Percentiles rank a stretch among this genome's conserved stretches.
These are phyloP conservation scores for Lasiosphaeria miniovina DNA, from an alignment of 495 filamentous ascomycete species.

Conservation along the genomic window DNA sequence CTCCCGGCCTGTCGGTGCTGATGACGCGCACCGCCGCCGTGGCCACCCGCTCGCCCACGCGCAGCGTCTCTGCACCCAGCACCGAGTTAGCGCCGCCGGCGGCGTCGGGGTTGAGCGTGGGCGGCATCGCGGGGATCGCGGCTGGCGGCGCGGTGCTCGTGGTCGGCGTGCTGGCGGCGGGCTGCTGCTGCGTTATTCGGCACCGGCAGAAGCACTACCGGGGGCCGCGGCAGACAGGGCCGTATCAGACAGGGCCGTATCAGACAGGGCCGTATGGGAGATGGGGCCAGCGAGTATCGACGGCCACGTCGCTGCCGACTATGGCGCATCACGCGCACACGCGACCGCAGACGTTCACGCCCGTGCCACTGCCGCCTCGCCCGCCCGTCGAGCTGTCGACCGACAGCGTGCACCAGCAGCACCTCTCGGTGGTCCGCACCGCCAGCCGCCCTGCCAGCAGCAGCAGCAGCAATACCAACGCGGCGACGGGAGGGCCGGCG, in stretches of 20 bases:
- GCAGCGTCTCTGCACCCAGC: conserved; percentile 8
- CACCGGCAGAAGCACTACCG: conserved; percentile 13
- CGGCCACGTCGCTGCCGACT: no score
- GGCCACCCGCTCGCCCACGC: conserved; percentile 8
- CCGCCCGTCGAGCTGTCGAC: no score
- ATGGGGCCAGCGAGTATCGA: no score
- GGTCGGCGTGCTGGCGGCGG: neutral
- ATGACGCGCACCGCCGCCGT: conserved; percentile 19
- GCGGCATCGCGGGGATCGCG: conserved; percentile 21
- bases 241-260: no score
- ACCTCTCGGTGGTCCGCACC: no score
- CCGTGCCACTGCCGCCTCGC: no score
- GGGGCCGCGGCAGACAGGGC: conserved; percentile 4
- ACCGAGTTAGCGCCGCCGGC: neutral
- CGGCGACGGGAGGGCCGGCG: no score
- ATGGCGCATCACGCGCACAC: no score
- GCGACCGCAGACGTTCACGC: no score
- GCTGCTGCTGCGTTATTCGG: conserved; percentile 18
- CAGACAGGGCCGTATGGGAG: neutral
- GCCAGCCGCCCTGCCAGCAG: no score
- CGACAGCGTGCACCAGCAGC: no score
- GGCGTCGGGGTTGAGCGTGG: neutral
- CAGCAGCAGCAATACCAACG: no score
- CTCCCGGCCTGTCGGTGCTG: conserved; percentile 14
- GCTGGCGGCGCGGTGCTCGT: conserved; percentile 9